Percentiles rank a stretch among this genome's conserved stretches.
Conservation (phyloP, 192 early-diverging fungal genomes). For the Umbelopsis isabellina region DNA sequence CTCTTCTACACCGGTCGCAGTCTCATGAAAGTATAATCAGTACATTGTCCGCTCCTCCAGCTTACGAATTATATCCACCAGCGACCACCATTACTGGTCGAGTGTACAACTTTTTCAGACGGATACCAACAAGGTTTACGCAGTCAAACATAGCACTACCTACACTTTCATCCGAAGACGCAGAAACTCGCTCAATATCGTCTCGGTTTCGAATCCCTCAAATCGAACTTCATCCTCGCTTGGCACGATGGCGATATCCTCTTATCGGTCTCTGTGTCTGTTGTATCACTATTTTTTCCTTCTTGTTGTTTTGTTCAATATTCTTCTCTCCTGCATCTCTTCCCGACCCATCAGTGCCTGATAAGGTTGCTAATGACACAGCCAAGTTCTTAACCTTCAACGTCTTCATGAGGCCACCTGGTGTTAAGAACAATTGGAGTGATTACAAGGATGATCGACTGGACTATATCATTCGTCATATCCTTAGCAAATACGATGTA, state of each 20-base stretch:
- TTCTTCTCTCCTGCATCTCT: conserved; percentile 32
- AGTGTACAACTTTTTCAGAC: conserved; percentile 37
- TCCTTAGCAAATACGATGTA: conserved; percentile 77
- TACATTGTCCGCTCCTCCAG: conserved; percentile 40
- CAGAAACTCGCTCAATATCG: background rate
- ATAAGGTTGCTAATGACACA: conserved; percentile 28
- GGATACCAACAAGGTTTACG: conserved; percentile 28
- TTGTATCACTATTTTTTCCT: conserved; percentile 18
- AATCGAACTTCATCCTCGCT: conserved; percentile 12
- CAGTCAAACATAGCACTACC: conserved; percentile 2
- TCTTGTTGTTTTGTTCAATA: conserved; percentile 37
- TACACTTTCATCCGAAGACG: background rate
- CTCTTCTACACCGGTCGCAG: background rate
- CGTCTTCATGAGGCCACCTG: conserved; percentile 74
- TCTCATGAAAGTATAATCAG: conserved; percentile 35
- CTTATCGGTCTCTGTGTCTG: conserved; percentile 19
- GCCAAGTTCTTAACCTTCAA: conserved; percentile 68
- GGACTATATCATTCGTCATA: conserved; percentile 64
- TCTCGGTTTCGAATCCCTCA: conserved; percentile 9
- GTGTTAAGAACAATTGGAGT: conserved; percentile 69
- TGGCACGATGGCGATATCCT: conserved; percentile 17
- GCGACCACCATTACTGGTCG: conserved; percentile 32
- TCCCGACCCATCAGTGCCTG: conserved; percentile 35
- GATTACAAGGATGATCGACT: conserved; percentile 85
- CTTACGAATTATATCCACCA: conserved; percentile 41